Evolutionary conservation across 1,139 yeast genomes (phyloP), one percentile per base, ranked within the genome.

Genomic region (Casaregolazyma lundiana): DNA sequence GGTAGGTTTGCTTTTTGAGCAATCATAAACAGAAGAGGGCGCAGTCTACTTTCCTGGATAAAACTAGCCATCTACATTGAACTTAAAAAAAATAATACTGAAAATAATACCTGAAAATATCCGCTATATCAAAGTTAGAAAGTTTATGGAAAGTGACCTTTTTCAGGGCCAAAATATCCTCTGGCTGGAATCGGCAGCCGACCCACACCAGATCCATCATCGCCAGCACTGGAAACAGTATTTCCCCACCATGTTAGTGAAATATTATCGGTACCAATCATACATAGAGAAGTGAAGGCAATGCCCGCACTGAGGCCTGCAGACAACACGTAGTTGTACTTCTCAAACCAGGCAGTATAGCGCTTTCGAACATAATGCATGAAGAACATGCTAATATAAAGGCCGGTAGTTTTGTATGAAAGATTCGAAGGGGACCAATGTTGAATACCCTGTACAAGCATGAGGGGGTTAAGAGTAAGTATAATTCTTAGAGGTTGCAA

Each of bases 231-330:
- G 2, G 66, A 47, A 18, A 78, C 77, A 24, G 55, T 63, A 59
- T 79, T 80, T 1, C 84, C 84, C 84, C 84, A 79, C 84, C 85
- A 80, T 50, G 53, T 54, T 22, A 78, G 30, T 46, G 8, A 58
- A 49, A 42, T 52, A 52, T 56, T 45, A 38, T 50, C 78, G 1
- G 80, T 71, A 57, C 80, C 76, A 63, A 80, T 72, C 35, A 79
- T 76, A 43, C 80, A 60, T 22, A 65, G 50, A 8, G 63, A 64
- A 9, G 64, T 51, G 38, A 62, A 53, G 16, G 66, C 66, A 7
- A 57, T 51, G 11, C 84, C 85, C 2, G 82, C 78, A 20, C 77
- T 75, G n/a, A 80, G 65, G 1, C 77, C 84, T 51, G 80, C 75
- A 32, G 57, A 53, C 75, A 71, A 63, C 4, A 81, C 73, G 59